Evolutionary conservation across 345 rosid species (phyloP).

Genomic region (Lepidium africanum): DNA sequence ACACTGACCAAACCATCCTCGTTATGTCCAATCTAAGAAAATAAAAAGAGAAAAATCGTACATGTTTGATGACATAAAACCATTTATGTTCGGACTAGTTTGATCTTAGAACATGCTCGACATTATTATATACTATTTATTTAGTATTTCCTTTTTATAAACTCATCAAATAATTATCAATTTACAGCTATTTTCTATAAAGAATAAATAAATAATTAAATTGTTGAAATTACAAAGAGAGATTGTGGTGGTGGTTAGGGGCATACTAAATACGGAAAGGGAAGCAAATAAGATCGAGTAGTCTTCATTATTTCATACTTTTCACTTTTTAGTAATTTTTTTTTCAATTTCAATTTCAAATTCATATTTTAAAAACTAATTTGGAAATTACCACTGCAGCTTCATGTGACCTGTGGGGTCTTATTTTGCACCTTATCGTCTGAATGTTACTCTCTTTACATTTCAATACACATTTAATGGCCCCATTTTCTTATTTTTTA

Average conservation of each 20-base stretch:
- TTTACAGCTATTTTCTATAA: not conserved
- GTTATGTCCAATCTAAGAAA: conserved; percentile 28
- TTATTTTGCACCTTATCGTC: conserved; percentile 1
- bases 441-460: conserved; percentile 1
- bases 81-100: conserved; percentile 18
- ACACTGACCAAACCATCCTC: conserved; percentile 17
- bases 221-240: not conserved
- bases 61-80: conserved; percentile 2
- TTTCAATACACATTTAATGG: conserved; percentile 14
- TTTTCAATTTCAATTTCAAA: not conserved
- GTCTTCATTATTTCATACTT: conserved; percentile 19
- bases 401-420: conserved; percentile 30
- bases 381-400: conserved; percentile 17
- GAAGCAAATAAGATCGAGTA: conserved; percentile 5
- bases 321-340: conserved; percentile 10
- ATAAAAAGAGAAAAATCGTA: not conserved
- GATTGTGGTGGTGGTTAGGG: conserved; percentile 16
- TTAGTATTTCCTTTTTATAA: not conserved
- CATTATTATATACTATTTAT: not conserved
- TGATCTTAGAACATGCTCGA: conserved; percentile 8
- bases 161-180: not conserved
- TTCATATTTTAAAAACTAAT: not conserved
- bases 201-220: not conserved
- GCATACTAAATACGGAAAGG: conserved; percentile 25
- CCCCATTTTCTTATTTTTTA: conserved; percentile 5